These are phyloP conservation scores for Neopestalotiopsis sp. DNA, from an alignment of 2,329 filamentous ascomycete species.

Conservation along the genomic window DNA sequence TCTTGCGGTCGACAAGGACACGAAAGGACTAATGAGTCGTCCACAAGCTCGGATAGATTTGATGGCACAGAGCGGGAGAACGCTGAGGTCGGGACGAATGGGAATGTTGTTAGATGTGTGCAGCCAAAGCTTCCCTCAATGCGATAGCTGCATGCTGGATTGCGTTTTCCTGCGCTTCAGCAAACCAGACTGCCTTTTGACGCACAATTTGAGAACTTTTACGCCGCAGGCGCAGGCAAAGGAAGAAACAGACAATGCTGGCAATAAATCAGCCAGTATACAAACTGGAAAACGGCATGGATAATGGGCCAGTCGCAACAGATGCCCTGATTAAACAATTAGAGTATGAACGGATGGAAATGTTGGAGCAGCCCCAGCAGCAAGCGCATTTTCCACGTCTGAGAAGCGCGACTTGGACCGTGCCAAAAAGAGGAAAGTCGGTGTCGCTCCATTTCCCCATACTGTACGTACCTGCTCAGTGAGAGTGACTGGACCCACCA, in stretches of 20 bases:
- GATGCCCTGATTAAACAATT: neutral
- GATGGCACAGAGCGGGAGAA: neutral
- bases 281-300: neutral
- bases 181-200: neutral
- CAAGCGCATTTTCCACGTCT: slow-evolving; percentile 7
- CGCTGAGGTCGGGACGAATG: neutral
- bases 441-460: neutral
- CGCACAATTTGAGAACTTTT: neutral
- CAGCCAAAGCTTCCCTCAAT: neutral
- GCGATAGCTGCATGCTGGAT: neutral
- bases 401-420: slow-evolving; percentile 13
- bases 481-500: too few relatives aligned
- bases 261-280: neutral
- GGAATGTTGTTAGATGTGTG: neutral
- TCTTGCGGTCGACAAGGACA: slow-evolving; percentile 4
- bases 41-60: neutral
- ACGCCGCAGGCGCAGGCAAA: neutral
- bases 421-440: neutral
- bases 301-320: neutral
- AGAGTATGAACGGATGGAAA: neutral
- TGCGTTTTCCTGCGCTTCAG: neutral
- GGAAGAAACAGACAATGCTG: neutral
- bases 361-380: neutral
- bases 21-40: neutral
- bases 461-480: neutral